Conservation (phyloP, 305 asterid genomes). For the Fraxinus nigra region DNA sequence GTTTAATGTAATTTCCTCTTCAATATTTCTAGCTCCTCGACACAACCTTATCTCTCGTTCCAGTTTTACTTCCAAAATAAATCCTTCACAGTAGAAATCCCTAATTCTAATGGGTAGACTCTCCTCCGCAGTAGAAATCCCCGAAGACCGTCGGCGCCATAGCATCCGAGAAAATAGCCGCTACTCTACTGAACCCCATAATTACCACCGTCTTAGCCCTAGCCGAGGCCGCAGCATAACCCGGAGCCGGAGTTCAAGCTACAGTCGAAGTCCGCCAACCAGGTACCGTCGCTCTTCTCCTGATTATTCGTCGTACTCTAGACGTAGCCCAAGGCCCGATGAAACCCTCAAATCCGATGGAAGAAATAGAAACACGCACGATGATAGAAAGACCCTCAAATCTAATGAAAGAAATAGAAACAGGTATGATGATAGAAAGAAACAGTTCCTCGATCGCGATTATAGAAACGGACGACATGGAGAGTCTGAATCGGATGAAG, state of each 20-base stretch:
- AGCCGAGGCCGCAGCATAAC: slow-evolving; percentile 31
- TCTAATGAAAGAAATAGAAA: slow-evolving; percentile 27
- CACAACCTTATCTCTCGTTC: background rate
- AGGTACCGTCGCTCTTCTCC: slow-evolving; percentile 74
- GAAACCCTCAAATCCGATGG: slow-evolving; percentile 32
- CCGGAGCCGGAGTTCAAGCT: slow-evolving; percentile 23
- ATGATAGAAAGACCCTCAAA: slow-evolving; percentile 29
- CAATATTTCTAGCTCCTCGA: background rate
- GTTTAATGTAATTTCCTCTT: too few relatives aligned
- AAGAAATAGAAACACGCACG: slow-evolving; percentile 25
- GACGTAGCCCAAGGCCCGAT: slow-evolving; percentile 35
- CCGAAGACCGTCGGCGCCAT: slow-evolving; percentile 44
- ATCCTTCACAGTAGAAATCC: background rate
- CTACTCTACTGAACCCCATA: slow-evolving; percentile 44
- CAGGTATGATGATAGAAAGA: slow-evolving; percentile 30
- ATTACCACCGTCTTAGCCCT: slow-evolving; percentile 28
- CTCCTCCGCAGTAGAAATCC: slow-evolving; percentile 58
- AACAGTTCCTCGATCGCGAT: slow-evolving; percentile 67
- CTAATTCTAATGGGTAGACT: slow-evolving; percentile 49
- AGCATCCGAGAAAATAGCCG: slow-evolving; percentile 24
- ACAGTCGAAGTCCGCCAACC: slow-evolving; percentile 28
- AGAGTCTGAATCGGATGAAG: slow-evolving; percentile 80
- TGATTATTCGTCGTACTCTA: slow-evolving; percentile 54
- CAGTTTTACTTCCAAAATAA: background rate
- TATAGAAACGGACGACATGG: slow-evolving; percentile 34